phyloP scores from a whole-genome alignment of 2,329 filamentous ascomycete genomes.

The Sordariomycetes sp. region DNA sequence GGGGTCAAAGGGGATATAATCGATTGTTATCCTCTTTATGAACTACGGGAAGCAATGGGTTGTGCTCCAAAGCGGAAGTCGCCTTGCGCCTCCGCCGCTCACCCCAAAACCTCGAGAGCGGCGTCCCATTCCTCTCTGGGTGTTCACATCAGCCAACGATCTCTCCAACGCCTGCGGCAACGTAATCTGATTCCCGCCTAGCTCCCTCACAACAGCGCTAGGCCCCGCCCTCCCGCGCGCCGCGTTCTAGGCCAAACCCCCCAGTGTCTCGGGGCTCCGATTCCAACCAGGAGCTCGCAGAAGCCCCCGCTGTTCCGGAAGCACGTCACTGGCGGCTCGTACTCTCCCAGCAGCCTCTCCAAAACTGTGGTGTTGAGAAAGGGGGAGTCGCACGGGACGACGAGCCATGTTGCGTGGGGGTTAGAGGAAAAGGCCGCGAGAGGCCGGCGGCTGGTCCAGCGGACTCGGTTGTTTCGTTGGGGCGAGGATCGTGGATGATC shows the following conservation, averaged over 20 bases:
- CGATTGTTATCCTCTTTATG: neutral
- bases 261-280: neutral
- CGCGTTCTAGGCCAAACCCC: neutral
- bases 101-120: neutral
- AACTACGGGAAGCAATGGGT: too few relatives aligned
- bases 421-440: neutral
- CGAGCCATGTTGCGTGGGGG: neutral
- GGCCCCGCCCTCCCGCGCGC: neutral
- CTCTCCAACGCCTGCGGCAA: neutral
- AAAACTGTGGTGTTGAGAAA: neutral
- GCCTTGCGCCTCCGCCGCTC: neutral
- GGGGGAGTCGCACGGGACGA: neutral
- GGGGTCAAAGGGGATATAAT: neutral
- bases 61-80: too few relatives aligned
- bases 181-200: neutral
- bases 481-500: neutral
- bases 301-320: neutral
- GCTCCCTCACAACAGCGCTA: neutral
- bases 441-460: neutral
- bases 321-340: neutral
- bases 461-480: neutral
- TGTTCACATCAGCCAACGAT: neutral
- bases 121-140: neutral
- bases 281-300: neutral
- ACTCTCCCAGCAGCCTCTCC: neutral